phyloP scores from a whole-genome alignment of 106 monocot genomes.

The Ottelia alismoides region DNA sequence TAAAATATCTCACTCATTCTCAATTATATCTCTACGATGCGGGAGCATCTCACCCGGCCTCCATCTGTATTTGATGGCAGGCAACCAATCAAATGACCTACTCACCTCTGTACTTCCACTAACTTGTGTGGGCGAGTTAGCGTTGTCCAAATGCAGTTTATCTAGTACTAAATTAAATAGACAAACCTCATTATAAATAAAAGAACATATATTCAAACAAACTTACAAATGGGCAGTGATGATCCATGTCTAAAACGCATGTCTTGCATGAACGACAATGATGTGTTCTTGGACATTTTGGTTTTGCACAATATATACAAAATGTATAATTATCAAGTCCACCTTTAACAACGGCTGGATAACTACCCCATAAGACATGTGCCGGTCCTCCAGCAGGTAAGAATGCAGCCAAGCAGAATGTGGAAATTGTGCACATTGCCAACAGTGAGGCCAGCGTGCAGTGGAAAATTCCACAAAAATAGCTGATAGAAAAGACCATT shows the following conservation, averaged over 20 bases:
- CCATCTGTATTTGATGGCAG: too few relatives aligned
- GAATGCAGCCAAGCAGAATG: constrained; percentile 58
- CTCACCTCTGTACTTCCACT: too few relatives aligned
- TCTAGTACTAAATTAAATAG: too few relatives aligned
- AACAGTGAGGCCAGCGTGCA: constrained; percentile 39
- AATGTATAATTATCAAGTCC: constrained; percentile 66
- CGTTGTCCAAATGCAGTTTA: too few relatives aligned
- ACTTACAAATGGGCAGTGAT: constrained; percentile 99
- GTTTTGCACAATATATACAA: constrained; percentile 69
- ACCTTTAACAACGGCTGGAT: constrained; percentile 52
- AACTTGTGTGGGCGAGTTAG: too few relatives aligned
- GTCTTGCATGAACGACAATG: constrained; percentile 84
- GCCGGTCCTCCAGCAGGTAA: constrained; percentile 46
- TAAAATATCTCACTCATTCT: too few relatives aligned
- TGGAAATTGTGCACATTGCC: constrained; percentile 46
- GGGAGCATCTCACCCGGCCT: too few relatives aligned
- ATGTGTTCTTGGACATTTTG: constrained; percentile 86
- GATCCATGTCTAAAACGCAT: constrained; percentile 96
- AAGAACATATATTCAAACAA: neutral
- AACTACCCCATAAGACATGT: constrained; percentile 60
- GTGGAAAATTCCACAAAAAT: constrained; percentile 62
- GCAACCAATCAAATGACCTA: too few relatives aligned
- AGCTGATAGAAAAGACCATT: constrained; percentile 58
- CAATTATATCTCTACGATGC: too few relatives aligned
- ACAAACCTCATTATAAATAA: too few relatives aligned